A percentile compares a stretch with the other conserved stretches of the same genome.
phyloP scores from a whole-genome alignment of 768 basidiomycete genomes.

The Strobilomyces dryophilus region DNA sequence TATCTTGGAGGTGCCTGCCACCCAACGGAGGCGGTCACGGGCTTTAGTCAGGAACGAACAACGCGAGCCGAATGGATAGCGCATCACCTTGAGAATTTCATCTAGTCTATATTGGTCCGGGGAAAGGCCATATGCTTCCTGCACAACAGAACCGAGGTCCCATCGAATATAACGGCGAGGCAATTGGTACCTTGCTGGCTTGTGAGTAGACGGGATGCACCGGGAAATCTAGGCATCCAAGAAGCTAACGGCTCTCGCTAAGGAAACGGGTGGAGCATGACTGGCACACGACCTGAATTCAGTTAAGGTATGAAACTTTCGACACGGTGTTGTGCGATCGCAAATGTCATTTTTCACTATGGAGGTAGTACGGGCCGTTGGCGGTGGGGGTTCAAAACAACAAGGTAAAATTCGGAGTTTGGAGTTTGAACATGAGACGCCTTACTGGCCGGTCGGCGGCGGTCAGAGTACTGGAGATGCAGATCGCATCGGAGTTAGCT shows the following conservation, averaged over 20 bases:
- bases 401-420: not conserved
- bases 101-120: slow-evolving; percentile 15
- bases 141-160: not conserved
- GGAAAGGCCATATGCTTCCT: not conserved
- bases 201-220: not conserved
- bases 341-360: not conserved
- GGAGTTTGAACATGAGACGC: not conserved
- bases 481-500: not conserved
- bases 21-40: not conserved
- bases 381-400: not conserved
- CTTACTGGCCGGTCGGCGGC: not conserved
- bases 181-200: not conserved
- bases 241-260: not conserved
- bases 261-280: slow-evolving; percentile 2
- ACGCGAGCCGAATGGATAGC: not conserved
- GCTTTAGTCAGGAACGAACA: not conserved
- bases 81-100: slow-evolving; percentile 59
- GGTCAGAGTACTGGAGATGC: not conserved
- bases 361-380: not conserved
- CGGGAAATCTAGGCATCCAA: slow-evolving; percentile 7
- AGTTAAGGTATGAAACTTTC: slow-evolving; percentile 6
- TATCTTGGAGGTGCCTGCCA: slow-evolving; percentile 62
- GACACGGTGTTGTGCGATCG: not conserved
- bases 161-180: slow-evolving; percentile 2
- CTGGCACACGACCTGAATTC: not conserved